Evolutionary conservation across 2,329 filamentous ascomycete species (phyloP).

Genomic region (Fusarium buxicola): DNA sequence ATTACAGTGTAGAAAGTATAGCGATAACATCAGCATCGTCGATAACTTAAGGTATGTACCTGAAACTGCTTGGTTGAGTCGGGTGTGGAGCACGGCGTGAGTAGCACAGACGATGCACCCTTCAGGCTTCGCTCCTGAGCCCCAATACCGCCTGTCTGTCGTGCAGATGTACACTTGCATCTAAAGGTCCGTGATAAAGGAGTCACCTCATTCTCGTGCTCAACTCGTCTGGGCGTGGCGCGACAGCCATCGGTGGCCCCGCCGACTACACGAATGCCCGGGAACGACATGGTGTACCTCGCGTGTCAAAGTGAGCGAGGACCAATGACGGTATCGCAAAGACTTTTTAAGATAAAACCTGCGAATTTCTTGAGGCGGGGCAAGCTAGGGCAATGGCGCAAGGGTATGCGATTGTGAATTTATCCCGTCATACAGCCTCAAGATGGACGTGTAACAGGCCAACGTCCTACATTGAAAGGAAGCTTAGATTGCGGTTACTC

Average conservation of each 20-base stretch:
- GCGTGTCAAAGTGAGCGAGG: conserved; percentile 21
- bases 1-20: conserved; percentile 23
- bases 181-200: conserved; percentile 25
- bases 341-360: not conserved
- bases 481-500: too few species aligned
- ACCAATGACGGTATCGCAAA: conserved; percentile 22
- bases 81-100: conserved; percentile 28
- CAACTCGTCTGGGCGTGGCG: conserved; percentile 17
- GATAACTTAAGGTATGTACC: conserved; percentile 15
- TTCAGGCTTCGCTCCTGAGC: conserved; percentile 33
- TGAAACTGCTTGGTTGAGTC: conserved; percentile 34
- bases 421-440: not conserved
- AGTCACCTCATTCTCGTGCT: conserved; percentile 28
- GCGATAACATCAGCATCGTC: conserved; percentile 17
- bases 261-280: conserved; percentile 12
- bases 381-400: conserved; percentile 4
- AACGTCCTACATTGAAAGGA: too few species aligned
- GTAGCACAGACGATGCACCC: conserved; percentile 37
- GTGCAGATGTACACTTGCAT: conserved; percentile 20
- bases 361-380: not conserved
- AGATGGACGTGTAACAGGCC: too few species aligned
- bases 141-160: conserved; percentile 30
- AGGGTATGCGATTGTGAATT: not conserved
- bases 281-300: conserved; percentile 12
- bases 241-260: conserved; percentile 28